A percentile compares a stretch with the other conserved stretches of the same genome.
Conservation (phyloP, 2,329 filamentous ascomycete genomes). For the Rhynchosporium agropyri region DNA sequence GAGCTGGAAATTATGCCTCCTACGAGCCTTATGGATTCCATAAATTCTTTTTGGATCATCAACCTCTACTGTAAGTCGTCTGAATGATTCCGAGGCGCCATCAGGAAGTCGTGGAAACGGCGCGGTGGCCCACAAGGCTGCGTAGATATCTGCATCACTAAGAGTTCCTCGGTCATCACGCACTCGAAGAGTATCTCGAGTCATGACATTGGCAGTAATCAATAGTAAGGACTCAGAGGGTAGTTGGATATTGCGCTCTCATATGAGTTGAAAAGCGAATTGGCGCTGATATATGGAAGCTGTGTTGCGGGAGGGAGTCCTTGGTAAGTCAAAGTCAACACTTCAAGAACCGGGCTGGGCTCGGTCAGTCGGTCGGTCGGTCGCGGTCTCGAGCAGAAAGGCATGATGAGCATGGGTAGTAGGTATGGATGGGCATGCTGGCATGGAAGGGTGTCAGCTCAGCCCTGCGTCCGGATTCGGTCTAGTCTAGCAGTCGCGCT, state of each 20-base stretch:
- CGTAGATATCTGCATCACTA: conserved; percentile 47
- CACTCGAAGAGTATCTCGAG: conserved; percentile 47
- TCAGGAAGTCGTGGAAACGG: conserved; percentile 60
- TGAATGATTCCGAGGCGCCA: conserved; percentile 62
- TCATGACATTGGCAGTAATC: conserved; percentile 50
- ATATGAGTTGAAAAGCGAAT: neutral
- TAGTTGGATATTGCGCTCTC: neutral
- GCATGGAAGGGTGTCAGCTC: neutral
- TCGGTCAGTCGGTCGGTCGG: no score
- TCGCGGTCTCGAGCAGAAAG: no score
- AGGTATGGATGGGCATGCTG: no score
- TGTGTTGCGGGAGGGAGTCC: neutral
- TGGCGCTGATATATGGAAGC: neutral
- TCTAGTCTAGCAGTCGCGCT: neutral
- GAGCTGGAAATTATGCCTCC: conserved; percentile 65
- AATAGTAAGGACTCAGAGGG: conserved; percentile 8
- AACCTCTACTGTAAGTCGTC: conserved; percentile 57
- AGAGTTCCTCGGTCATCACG: conserved; percentile 31
- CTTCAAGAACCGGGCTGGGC: neutral
- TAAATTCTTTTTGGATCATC: conserved; percentile 65
- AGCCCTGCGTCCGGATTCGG: conserved; percentile 1
- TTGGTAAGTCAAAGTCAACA: conserved; percentile 2
- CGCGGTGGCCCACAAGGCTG: conserved; percentile 63
- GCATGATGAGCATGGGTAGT: no score
- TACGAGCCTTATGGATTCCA: conserved; percentile 60